phyloP scores from a whole-genome alignment of 1,139 yeast species.

The Candida freyschussii region DNA sequence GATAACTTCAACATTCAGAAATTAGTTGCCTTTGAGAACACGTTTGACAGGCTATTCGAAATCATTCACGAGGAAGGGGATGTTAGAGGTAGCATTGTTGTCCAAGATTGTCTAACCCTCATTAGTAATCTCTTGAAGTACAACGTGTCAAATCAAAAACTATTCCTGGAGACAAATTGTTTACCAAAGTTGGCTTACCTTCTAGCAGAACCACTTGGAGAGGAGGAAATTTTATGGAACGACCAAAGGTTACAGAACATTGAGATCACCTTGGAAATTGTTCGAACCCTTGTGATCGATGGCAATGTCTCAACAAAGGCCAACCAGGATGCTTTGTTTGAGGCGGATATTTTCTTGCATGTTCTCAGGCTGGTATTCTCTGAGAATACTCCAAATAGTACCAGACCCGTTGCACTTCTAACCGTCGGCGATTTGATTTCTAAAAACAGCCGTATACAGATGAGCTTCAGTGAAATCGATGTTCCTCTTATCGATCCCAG shows the following conservation, averaged over 20 bases:
- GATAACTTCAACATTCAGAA: conserved; percentile 87
- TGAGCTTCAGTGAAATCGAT: conserved; percentile 70
- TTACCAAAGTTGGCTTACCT: conserved; percentile 58
- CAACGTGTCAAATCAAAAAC: conserved; percentile 87
- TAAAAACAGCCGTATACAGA: conserved; percentile 47
- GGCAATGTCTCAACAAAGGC: conserved; percentile 60
- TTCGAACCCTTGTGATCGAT: conserved; percentile 67
- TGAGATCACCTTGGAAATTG: conserved; percentile 63
- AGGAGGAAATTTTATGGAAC: conserved; percentile 55
- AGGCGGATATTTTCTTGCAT: conserved; percentile 59
- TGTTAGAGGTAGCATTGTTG: conserved; percentile 81
- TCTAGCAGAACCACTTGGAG: conserved; percentile 54
- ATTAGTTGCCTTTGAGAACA: conserved; percentile 89
- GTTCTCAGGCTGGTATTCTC: conserved; percentile 69
- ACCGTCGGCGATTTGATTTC: conserved; percentile 72
- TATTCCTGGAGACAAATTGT: conserved; percentile 82
- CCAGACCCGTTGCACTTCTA: conserved; percentile 63
- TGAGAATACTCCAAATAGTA: conserved; percentile 51
- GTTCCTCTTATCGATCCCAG: conserved; percentile 90
- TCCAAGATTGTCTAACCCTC: conserved; percentile 81
- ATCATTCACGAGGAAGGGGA: conserved; percentile 89
- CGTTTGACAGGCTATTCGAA: conserved; percentile 74
- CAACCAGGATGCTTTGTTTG: conserved; percentile 61
- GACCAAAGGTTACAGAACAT: conserved; percentile 68
- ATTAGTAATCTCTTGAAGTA: conserved; percentile 68